A percentile compares a stretch with the other conserved stretches of the same genome.
phyloP scores from a whole-genome alignment of 345 rosid species.

The Euphorbia pulcherrima region DNA sequence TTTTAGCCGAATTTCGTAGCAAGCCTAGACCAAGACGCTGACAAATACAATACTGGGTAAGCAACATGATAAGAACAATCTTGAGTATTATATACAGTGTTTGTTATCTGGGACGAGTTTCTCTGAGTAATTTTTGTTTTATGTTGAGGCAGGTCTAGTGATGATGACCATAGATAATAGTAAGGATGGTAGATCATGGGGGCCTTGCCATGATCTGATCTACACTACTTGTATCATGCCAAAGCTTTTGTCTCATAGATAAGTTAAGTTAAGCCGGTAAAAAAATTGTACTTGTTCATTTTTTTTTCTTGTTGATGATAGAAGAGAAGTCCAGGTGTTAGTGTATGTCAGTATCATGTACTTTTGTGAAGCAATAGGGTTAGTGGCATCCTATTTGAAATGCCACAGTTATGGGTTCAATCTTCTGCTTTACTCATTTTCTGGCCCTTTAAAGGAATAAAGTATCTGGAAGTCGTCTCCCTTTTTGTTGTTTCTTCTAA shows the following conservation, averaged over 20 bases:
- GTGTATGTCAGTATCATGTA: conserved; percentile 29
- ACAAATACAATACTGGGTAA: conserved; percentile 40
- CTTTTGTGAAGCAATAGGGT: conserved; percentile 25
- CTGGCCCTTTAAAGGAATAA: conserved; percentile 26
- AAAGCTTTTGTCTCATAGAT: conserved; percentile 45
- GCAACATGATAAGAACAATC: neutral
- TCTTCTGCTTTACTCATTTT: conserved; percentile 16
- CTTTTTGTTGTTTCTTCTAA: neutral
- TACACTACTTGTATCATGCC: conserved; percentile 44
- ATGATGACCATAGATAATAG: conserved; percentile 24
- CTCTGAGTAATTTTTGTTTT: neutral
- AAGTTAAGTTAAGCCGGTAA: conserved; percentile 33
- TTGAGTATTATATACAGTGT: too few species aligned
- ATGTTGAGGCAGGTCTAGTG: conserved; percentile 28
- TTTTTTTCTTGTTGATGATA: conserved; percentile 27
- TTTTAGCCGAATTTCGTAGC: conserved; percentile 92
- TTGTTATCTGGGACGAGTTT: too few species aligned
- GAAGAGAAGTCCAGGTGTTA: conserved; percentile 33
- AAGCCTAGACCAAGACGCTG: conserved; percentile 86
- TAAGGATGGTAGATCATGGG: conserved; percentile 45
- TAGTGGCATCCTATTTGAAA: conserved; percentile 30
- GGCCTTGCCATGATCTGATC: conserved; percentile 43
- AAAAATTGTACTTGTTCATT: conserved; percentile 16
- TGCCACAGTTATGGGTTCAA: conserved; percentile 24
- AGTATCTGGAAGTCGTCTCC: conserved; percentile 9